phyloP scores from a whole-genome alignment of 1,284 basidiomycete genomes.

The Phlebopus sp. region DNA sequence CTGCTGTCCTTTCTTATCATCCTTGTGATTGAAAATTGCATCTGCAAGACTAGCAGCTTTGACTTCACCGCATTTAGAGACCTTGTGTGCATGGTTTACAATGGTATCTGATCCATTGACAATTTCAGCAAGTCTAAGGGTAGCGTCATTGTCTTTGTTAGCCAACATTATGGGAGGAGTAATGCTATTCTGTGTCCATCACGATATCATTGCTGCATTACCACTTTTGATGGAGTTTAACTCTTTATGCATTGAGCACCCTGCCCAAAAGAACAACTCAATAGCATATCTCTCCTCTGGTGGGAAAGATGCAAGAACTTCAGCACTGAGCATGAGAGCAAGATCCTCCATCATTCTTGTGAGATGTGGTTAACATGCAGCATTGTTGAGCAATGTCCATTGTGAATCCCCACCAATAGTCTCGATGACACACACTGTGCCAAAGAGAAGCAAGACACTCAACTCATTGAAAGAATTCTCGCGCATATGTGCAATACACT shows the following conservation, averaged over 20 bases:
- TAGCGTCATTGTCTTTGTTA: slow-evolving; percentile 32
- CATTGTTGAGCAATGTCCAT: neutral
- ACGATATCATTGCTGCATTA: slow-evolving; percentile 15
- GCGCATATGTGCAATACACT: neutral
- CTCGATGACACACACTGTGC: neutral
- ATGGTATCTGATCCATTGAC: slow-evolving; percentile 7
- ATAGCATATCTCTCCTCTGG: slow-evolving; percentile 13
- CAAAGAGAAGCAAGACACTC: neutral
- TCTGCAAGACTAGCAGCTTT: slow-evolving; percentile 31
- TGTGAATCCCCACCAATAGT: neutral
- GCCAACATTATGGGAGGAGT: slow-evolving; percentile 21
- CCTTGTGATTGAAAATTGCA: slow-evolving; percentile 31
- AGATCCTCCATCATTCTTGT: slow-evolving; percentile 1
- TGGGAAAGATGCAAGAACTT: slow-evolving; percentile 8
- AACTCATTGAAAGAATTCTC: neutral
- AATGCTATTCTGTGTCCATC: slow-evolving; percentile 17
- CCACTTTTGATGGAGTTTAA: slow-evolving; percentile 33
- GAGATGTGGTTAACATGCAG: neutral
- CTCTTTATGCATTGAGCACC: slow-evolving; percentile 40
- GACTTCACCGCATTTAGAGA: slow-evolving; percentile 25
- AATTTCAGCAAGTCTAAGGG: slow-evolving; percentile 1
- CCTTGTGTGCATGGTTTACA: slow-evolving; percentile 15
- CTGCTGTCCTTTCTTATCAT: slow-evolving; percentile 35
- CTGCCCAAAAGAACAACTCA: slow-evolving; percentile 28
- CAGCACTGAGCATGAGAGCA: neutral